These are phyloP conservation scores for Endothia cerciana DNA, from an alignment of 2,329 filamentous ascomycete genomes.

Conservation along the genomic window DNA sequence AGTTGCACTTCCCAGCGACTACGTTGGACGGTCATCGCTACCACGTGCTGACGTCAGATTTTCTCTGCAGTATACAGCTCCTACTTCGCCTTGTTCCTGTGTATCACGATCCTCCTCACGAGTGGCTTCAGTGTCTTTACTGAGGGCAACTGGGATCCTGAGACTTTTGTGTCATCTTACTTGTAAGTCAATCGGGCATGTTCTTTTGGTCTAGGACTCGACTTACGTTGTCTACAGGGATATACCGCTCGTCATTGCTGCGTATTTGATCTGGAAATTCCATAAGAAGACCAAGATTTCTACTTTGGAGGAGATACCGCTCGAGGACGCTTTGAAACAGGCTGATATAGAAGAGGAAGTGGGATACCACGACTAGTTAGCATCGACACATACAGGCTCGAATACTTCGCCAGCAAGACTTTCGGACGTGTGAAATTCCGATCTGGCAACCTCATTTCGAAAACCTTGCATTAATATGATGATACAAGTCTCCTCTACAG, in stretches of 20 bases:
- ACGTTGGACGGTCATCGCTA: background rate
- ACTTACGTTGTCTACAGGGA: constrained; percentile 45
- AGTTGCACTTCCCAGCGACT: constrained; percentile 34
- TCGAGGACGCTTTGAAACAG: constrained; percentile 56
- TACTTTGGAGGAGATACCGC: constrained; percentile 53
- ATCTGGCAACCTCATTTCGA: background rate
- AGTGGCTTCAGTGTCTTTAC: constrained; percentile 69
- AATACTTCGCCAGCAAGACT: background rate
- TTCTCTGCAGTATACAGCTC: constrained; percentile 58
- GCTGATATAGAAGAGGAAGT: constrained; percentile 37
- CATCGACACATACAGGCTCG: background rate
- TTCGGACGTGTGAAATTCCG: background rate
- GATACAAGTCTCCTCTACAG: background rate
- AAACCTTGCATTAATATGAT: background rate
- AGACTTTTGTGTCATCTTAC: constrained; percentile 64
- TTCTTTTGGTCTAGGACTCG: background rate
- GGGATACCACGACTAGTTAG: constrained; percentile 30
- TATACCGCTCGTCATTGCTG: constrained; percentile 59
- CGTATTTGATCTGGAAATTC: constrained; percentile 68
- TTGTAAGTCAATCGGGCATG: constrained; percentile 49
- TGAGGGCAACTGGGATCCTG: constrained; percentile 59
- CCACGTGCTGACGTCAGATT: constrained; percentile 3
- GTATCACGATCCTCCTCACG: constrained; percentile 68
- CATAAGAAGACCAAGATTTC: constrained; percentile 64
- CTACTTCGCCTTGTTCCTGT: constrained; percentile 61